Evolutionary conservation across 768 basidiomycete species (phyloP).

Genomic region (Trametes cingulata): DNA sequence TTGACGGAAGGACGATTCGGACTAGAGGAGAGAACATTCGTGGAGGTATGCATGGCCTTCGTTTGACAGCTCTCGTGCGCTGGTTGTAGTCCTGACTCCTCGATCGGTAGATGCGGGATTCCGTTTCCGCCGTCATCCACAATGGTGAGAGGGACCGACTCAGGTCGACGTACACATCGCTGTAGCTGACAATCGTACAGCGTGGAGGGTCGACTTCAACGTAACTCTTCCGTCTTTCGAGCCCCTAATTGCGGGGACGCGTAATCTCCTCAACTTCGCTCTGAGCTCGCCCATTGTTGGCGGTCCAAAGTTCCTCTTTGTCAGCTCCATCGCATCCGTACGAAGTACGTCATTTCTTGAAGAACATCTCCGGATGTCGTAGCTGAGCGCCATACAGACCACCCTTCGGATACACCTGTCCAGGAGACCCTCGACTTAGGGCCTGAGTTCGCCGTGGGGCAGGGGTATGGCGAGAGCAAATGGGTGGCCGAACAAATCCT

Average conservation of each 20-base stretch:
- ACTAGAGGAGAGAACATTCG: conserved; percentile 8
- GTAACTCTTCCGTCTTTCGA: conserved; percentile 40
- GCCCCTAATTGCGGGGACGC: conserved; percentile 32
- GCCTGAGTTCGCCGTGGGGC: conserved; percentile 37
- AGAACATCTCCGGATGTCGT: background rate
- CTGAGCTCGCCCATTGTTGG: background rate
- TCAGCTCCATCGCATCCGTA: conserved; percentile 15
- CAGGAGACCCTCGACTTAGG: conserved; percentile 22
- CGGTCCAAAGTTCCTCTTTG: conserved; percentile 27
- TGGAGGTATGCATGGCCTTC: conserved; percentile 21
- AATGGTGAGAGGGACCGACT: conserved; percentile 25
- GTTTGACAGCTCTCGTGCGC: too few species aligned
- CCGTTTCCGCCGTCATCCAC: conserved; percentile 42
- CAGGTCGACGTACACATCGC: too few species aligned
- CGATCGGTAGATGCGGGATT: background rate
- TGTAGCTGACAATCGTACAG: conserved; percentile 12
- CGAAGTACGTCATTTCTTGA: background rate
- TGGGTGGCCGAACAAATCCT: conserved; percentile 47
- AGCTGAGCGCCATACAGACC: background rate
- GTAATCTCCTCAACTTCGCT: conserved; percentile 17
- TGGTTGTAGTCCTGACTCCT: too few species aligned
- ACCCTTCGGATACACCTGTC: background rate
- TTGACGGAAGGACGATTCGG: conserved; percentile 15
- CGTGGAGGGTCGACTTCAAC: conserved; percentile 47
- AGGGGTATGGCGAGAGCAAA: conserved; percentile 51